Conservation (phyloP, 768 basidiomycete species). For the Suillus tomentosus region DNA sequence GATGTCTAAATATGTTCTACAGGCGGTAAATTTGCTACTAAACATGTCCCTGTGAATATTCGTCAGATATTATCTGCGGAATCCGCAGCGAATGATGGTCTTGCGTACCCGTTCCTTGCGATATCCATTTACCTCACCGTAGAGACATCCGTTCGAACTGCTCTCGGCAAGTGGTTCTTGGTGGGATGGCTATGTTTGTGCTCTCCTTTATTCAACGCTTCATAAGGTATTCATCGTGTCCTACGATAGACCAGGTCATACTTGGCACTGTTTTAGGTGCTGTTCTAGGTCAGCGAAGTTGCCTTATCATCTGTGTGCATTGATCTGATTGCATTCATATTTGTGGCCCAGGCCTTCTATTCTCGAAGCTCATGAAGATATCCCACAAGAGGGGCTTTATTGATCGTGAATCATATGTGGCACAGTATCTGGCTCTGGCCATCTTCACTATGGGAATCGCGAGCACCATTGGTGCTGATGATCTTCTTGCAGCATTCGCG, state of each 20-base stretch:
- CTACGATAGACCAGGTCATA: slow-evolving; percentile 71
- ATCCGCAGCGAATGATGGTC: slow-evolving; percentile 93
- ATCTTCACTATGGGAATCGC: slow-evolving; percentile 79
- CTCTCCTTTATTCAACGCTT: background rate
- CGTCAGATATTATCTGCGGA: slow-evolving; percentile 85
- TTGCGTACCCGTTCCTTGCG: slow-evolving; percentile 90
- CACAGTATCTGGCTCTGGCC: slow-evolving; percentile 76
- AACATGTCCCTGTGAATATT: slow-evolving; percentile 72
- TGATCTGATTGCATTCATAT: background rate
- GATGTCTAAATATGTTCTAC: background rate
- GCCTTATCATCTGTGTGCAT: background rate
- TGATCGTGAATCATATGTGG: slow-evolving; percentile 84
- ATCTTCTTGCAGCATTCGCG: slow-evolving; percentile 87
- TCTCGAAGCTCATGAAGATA: slow-evolving; percentile 73
- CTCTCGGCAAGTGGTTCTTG: slow-evolving; percentile 84
- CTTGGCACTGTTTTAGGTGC: slow-evolving; percentile 74
- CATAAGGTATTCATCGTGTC: slow-evolving; percentile 9
- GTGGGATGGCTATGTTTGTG: slow-evolving; percentile 78
- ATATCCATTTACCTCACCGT: slow-evolving; percentile 85
- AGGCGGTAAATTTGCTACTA: slow-evolving; percentile 73
- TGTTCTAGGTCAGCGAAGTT: slow-evolving; percentile 39
- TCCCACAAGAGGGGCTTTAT: slow-evolving; percentile 64
- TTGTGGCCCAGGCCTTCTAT: slow-evolving; percentile 51
- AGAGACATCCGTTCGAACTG: slow-evolving; percentile 59
- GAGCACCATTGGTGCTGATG: slow-evolving; percentile 81